phyloP scores from a whole-genome alignment of 2,329 filamentous ascomycete species.

The Neonectria faginata region DNA sequence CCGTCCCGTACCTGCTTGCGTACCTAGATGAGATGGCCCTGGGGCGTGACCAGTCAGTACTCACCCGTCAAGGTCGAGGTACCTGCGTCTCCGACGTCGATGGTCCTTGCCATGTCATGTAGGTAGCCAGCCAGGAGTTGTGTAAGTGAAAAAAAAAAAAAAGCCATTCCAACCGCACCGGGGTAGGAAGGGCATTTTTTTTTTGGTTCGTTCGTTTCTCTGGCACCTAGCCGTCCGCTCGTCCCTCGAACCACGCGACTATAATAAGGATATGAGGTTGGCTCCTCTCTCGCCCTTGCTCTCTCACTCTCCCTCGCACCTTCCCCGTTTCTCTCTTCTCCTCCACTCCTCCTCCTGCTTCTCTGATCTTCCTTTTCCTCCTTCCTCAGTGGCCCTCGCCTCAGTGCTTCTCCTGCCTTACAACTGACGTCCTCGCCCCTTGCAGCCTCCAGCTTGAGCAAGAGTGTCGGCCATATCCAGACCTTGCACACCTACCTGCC shows the following conservation, averaged over 20 bases:
- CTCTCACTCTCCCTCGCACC: slow-evolving; percentile 18
- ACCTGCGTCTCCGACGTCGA: slow-evolving; percentile 9
- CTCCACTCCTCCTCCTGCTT: neutral
- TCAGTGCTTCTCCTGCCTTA: neutral
- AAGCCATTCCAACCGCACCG: neutral
- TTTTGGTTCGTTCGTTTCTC: neutral
- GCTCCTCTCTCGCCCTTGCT: slow-evolving; percentile 18
- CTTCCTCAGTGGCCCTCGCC: slow-evolving; percentile 1
- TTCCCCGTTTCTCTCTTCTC: neutral
- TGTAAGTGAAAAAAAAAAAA: slow-evolving; percentile 22
- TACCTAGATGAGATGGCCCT: slow-evolving; percentile 2
- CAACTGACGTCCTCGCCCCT: slow-evolving; percentile 10
- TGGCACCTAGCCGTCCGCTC: slow-evolving; percentile 17
- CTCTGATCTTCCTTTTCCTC: slow-evolving; percentile 12
- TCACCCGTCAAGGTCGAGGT: slow-evolving; percentile 18
- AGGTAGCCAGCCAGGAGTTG: slow-evolving; percentile 9
- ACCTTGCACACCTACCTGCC: neutral
- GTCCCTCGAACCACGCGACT: slow-evolving; percentile 22
- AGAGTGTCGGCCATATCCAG: slow-evolving; percentile 13
- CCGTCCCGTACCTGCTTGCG: neutral
- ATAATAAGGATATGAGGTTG: slow-evolving; percentile 30
- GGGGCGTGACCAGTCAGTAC: slow-evolving; percentile 19
- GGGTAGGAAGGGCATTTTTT: slow-evolving; percentile 10
- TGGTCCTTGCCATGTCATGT: slow-evolving; percentile 20
- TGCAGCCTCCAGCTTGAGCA: slow-evolving; percentile 12